Base-by-base conservation (phyloP, 2,329 filamentous ascomycete species). In the Calonectria pteridis region DNA sequence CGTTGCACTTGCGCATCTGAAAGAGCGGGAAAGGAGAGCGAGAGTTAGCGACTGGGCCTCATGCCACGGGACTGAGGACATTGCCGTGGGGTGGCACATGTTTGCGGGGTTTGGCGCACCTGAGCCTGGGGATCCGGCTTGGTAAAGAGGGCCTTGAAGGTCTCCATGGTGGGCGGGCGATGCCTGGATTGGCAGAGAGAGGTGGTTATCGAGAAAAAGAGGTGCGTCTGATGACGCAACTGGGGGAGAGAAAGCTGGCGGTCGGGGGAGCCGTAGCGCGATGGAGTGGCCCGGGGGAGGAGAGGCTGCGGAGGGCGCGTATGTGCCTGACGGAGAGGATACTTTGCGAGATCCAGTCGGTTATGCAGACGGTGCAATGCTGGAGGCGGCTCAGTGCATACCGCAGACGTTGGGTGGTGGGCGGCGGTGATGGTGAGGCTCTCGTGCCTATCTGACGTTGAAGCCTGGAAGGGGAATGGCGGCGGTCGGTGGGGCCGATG, bases 1-100 rank as follows among this genome's bases (percentile, higher is more conserved):
- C 88, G 85, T 98, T 98, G 86, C 96, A 98, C 93, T 98, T 98
- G 76, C 96, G 93, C 86, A 97, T 93, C 96, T 99, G 72, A 20
- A 49, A 18, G 16, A 58, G 43, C 28, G 46, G 64, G 68, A 37
- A 43, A n/a, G 18, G 40, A n/a, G 50, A 7, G 28, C 76, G 62
- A 72, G 37, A 65, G 68, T 69, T 31, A 73, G 63, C 62, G 66
- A 23, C 33, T 35, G 28, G 26, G 31, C 31, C 59, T 51, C 43
- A 26, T 51, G 55, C 37, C 62, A 70, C 26, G 50, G 37, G 50
- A 14, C 28, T 46, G 37, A 13, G 37, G 11, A 37, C 53, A 49
- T 16, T 33, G 33, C 66, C 55, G 37, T 11, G 31, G 29, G 67
- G 28, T 16, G 69, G 40, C 35, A 62, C 23, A 49, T 35, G 46